A percentile compares a stretch with the other conserved stretches of the same genome.
Conservation (phyloP, 2,329 filamentous ascomycete species). For the Ambrosiella xylebori region DNA sequence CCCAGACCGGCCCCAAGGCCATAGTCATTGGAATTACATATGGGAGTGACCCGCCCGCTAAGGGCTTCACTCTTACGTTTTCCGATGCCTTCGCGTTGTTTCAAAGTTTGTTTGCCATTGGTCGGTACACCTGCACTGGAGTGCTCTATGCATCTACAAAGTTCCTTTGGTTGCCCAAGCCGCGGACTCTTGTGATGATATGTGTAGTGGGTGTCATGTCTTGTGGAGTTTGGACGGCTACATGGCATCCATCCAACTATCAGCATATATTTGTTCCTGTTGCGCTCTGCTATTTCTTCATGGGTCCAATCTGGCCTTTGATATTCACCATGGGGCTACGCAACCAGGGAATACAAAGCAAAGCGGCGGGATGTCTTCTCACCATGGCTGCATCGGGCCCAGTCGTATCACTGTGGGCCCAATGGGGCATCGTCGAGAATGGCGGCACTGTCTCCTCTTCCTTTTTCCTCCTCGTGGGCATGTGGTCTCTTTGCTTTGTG, state of each 20-base stretch:
- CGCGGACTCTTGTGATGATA: conserved; percentile 51
- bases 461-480: conserved; percentile 43
- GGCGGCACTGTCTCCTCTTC: conserved; percentile 45
- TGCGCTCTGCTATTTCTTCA: conserved; percentile 59
- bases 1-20: conserved; percentile 25
- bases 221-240: conserved; percentile 16
- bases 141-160: conserved; percentile 41
- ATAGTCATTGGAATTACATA: conserved; percentile 18
- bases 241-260: conserved; percentile 30
- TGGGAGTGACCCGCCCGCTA: conserved; percentile 15
- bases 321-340: conserved; percentile 66
- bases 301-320: conserved; percentile 68
- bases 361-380: conserved; percentile 60
- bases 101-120: conserved; percentile 55
- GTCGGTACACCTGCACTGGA: conserved; percentile 50
- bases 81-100: conserved; percentile 55
- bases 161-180: conserved; percentile 37
- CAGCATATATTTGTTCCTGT: conserved; percentile 38
- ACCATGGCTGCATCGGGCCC: conserved; percentile 61
- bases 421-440: conserved; percentile 46
- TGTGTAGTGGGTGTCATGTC: conserved; percentile 39
- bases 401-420: conserved; percentile 55
- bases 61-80: conserved; percentile 34
- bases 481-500: conserved; percentile 28
- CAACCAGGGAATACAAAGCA: conserved; percentile 64